Percentiles rank a stretch among this genome's conserved stretches.
These are phyloP conservation scores for Hypocrella siamensis DNA, from an alignment of 2,329 filamentous ascomycete genomes.

Conservation along the genomic window DNA sequence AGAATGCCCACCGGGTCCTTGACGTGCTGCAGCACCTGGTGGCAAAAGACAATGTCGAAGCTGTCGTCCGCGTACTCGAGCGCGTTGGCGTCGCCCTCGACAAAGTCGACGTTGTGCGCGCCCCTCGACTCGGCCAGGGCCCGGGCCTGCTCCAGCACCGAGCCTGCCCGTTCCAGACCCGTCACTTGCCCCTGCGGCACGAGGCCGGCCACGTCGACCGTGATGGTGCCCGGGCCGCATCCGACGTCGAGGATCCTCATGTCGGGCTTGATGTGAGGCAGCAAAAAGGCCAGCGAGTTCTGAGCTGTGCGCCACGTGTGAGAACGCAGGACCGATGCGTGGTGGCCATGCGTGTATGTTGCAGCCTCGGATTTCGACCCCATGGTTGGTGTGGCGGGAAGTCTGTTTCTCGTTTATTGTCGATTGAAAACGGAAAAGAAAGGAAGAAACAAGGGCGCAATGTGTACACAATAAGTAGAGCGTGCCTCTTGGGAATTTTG, in stretches of 20 bases:
- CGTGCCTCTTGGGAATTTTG: too few relatives aligned
- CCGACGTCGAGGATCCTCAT: constrained; percentile 29
- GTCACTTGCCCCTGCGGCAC: constrained; percentile 19
- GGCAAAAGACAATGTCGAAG: constrained; percentile 24
- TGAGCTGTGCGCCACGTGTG: constrained; percentile 24
- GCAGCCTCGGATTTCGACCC: constrained; percentile 4
- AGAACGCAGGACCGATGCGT: constrained; percentile 18
- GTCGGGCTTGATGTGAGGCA: constrained; percentile 21
- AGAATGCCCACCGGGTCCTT: constrained; percentile 16
- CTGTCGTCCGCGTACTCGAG: constrained; percentile 19
- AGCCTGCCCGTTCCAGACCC: constrained; percentile 21
- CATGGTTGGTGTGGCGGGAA: not conserved
- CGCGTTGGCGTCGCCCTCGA: constrained; percentile 11
- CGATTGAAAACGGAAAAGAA: too few relatives aligned
- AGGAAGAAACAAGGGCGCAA: too few relatives aligned
- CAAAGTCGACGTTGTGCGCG: constrained; percentile 18
- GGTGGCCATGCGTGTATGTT: constrained; percentile 23
- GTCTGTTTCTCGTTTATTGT: not conserved
- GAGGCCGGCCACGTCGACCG: constrained; percentile 20
- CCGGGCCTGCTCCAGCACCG: constrained; percentile 16
- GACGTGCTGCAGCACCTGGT: constrained; percentile 24
- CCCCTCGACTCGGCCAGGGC: constrained; percentile 9
- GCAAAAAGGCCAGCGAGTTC: constrained; percentile 24
- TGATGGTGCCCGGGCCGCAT: constrained; percentile 33
- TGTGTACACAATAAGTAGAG: too few relatives aligned